Evolutionary conservation across 202 grass and related monocot genomes (phyloP), one percentile per base, ranked within the genome.

Genomic region (Schoenoplectus triqueter): DNA sequence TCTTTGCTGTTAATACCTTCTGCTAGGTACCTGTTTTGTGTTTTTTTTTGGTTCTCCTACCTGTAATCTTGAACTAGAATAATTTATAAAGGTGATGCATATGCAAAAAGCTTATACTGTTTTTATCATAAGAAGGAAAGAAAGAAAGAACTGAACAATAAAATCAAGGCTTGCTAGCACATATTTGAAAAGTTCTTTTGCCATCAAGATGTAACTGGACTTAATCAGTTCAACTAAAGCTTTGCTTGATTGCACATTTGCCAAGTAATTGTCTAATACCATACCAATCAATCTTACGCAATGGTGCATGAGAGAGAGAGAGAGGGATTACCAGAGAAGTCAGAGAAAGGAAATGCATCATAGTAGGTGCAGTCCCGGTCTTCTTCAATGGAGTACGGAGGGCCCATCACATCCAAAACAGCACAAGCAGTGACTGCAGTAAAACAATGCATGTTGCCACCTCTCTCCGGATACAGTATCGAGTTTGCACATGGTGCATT

Each of bases 371-470:
- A 92, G 40, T 89, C 86, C 44, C 93, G 88, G 64, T 88, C 93
- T n/a, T 85, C 89, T 47, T 83, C 86, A 39, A 66, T 84, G 4
- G 89, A 90, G 66, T 92, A 95, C 67, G 93, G 93, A 73, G 93
- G 93, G 3, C 88, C 88, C 60, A 92, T 87, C 69, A 95, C 90
- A 80, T 95, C 93, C 77, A 95, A 82, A 50, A 95, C 87, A 0
- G 88, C 93, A 84, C 93, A 95, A 51, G 85, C 80, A 87, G 87
- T 89, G 8, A 75, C 56, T 89, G 93, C 88, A 0, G 90, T 90
- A 79, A 95, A 95, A 80, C 93, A 90, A 61, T 95, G 93, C 69
- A 90, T 89, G 80, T 95, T 95, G 22, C 93, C 92, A 73, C 92
- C 90, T 47, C 90, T 89, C 80, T 86, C 88, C 7, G 93, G 90